phyloP scores from a whole-genome alignment of 495 filamentous ascomycete species.

The Evansstolkia leycettana region DNA sequence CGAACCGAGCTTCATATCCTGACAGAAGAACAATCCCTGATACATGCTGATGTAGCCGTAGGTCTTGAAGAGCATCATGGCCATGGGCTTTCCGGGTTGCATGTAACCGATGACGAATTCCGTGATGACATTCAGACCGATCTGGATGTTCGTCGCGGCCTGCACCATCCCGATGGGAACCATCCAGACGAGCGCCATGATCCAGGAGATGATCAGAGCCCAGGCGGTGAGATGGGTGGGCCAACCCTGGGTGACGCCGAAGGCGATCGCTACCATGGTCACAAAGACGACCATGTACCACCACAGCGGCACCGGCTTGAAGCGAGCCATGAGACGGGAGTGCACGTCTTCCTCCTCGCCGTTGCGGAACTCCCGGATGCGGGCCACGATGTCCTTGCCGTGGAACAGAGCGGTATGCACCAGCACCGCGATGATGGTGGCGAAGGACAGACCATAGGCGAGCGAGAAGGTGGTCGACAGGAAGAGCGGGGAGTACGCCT shows the following conservation, averaged over 20 bases:
- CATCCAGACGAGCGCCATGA: constrained; percentile 29
- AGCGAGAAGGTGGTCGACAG: constrained; percentile 72
- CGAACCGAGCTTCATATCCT: constrained; percentile 41
- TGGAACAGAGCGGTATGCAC: constrained; percentile 54
- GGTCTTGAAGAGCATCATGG: constrained; percentile 43
- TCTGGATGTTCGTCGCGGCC: constrained; percentile 78
- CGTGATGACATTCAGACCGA: constrained; percentile 30
- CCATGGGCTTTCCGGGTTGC: constrained; percentile 36
- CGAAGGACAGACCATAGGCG: constrained; percentile 74
- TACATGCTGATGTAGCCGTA: constrained; percentile 46
- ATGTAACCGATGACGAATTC: constrained; percentile 39
- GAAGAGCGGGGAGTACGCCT: constrained; percentile 71
- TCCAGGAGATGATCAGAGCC: constrained; percentile 49
- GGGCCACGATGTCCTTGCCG: constrained; percentile 46
- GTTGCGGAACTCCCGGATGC: constrained; percentile 46
- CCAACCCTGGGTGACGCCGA: constrained; percentile 66
- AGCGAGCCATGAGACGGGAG: constrained; percentile 26
- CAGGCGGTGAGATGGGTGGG: constrained; percentile 54
- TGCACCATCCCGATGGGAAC: constrained; percentile 44
- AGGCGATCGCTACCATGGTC: too few species aligned
- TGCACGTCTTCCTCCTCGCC: constrained; percentile 46
- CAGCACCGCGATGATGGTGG: constrained; percentile 55
- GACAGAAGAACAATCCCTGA: constrained; percentile 40
- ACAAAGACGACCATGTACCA: constrained; percentile 46
- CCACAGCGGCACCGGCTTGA: constrained; percentile 30